Conservation (phyloP, 148 eudicot genomes). For the Chenopodium album region DNA sequence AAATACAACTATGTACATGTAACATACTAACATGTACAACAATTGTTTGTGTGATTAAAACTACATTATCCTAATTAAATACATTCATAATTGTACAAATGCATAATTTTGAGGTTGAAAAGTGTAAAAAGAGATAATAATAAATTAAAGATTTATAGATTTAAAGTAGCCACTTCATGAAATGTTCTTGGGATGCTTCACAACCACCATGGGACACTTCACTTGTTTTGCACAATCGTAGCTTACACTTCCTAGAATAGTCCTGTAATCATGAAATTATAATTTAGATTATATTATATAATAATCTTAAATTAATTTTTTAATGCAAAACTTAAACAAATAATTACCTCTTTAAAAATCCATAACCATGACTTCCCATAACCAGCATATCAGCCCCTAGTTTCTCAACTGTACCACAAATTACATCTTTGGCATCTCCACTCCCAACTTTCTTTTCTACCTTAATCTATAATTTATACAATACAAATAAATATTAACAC, state of each 20-base stretch:
- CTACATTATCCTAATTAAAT: background rate
- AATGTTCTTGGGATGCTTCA: conserved; percentile 43
- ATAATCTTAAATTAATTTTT: too few relatives aligned
- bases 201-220: conserved; percentile 73
- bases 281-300: too few relatives aligned
- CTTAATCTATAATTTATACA: conserved; percentile 35
- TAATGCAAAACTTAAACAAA: too few relatives aligned
- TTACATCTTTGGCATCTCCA: conserved; percentile 77
- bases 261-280: conserved; percentile 37
- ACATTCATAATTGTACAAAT: background rate
- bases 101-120: background rate
- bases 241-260: conserved; percentile 80
- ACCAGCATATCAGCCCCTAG: conserved; percentile 66
- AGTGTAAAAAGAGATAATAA: too few relatives aligned
- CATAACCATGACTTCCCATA: conserved; percentile 89
- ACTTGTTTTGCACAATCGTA: conserved; percentile 69
- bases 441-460: conserved; percentile 72
- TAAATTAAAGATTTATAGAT: too few relatives aligned
- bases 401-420: conserved; percentile 59
- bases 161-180: background rate
- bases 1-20: background rate
- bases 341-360: conserved; percentile 64
- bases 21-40: background rate
- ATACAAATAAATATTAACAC: too few relatives aligned
- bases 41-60: background rate